Percentiles rank a stretch among this genome's conserved stretches.
These are phyloP conservation scores for Bonia amplexicaulis DNA, from an alignment of 176 grass and related monocot species.

Conservation along the genomic window DNA sequence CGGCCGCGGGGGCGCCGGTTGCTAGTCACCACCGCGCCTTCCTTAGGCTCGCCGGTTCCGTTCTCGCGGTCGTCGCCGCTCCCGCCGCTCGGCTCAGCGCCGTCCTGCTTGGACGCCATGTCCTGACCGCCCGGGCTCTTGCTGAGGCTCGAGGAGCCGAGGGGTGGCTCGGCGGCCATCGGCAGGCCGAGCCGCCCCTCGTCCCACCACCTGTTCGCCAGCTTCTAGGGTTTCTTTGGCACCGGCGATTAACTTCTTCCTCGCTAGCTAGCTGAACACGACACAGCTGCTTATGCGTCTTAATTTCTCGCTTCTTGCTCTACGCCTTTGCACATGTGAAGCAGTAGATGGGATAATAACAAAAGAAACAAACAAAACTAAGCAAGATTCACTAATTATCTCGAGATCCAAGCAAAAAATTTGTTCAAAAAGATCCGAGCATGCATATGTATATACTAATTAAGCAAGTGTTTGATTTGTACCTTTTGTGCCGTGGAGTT, in stretches of 20 bases:
- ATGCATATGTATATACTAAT: background rate
- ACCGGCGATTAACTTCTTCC: background rate
- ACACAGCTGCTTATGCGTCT: background rate
- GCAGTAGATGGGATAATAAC: background rate
- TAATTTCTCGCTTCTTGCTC: constrained; percentile 27
- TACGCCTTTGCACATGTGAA: background rate
- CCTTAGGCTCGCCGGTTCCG: constrained; percentile 45
- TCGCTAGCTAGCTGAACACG: background rate
- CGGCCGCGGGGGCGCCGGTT: constrained; percentile 70
- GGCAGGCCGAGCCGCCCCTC: constrained; percentile 46
- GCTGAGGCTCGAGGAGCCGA: constrained; percentile 7
- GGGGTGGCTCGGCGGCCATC: constrained; percentile 28
- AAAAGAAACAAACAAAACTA: background rate
- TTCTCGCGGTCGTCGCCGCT: constrained; percentile 40
- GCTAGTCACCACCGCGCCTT: constrained; percentile 55
- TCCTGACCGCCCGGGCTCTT: constrained; percentile 23
- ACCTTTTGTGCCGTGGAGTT: background rate
- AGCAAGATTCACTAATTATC: background rate
- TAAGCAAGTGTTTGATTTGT: background rate
- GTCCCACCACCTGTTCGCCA: constrained; percentile 81
- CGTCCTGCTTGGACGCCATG: constrained; percentile 39
- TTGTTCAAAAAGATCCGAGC: background rate
- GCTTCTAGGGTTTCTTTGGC: constrained; percentile 29
- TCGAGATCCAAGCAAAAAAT: background rate
- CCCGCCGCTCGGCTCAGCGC: constrained; percentile 31